These are phyloP conservation scores for Stephanodiscus minutulus DNA, from an alignment of 108 stramenopile genomes.

Conservation along the genomic window DNA sequence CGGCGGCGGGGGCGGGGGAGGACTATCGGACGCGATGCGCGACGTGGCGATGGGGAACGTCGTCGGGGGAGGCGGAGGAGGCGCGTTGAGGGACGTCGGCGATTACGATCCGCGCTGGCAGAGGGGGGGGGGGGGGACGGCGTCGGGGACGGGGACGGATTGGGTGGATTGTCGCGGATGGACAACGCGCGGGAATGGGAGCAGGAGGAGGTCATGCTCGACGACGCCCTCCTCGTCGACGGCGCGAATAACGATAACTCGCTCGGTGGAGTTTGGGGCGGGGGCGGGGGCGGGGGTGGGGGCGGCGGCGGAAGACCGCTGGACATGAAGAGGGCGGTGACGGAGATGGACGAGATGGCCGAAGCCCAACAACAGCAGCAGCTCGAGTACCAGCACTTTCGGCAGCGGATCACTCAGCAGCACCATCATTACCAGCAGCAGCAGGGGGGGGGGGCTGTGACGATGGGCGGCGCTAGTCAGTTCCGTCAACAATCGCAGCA, in stretches of 20 bases:
- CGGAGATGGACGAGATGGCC: background rate
- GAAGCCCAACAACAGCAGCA: constrained; percentile 22
- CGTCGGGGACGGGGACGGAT: background rate
- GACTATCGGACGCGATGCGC: constrained; percentile 2
- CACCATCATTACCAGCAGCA: too few relatives aligned
- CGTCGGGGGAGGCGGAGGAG: constrained; percentile 7
- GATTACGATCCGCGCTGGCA: background rate
- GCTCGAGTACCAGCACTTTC: background rate
- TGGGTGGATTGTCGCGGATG: background rate
- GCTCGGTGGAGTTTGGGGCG: too few relatives aligned
- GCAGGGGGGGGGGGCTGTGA: background rate
- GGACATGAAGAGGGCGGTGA: background rate
- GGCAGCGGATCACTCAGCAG: constrained; percentile 10
- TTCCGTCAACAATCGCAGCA: too few relatives aligned
- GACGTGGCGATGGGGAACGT: constrained; percentile 17
- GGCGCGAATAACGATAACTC: background rate
- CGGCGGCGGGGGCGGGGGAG: background rate
- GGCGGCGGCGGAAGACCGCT: background rate
- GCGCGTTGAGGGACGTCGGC: background rate
- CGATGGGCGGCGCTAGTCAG: too few relatives aligned
- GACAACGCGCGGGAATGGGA: constrained; percentile 1
- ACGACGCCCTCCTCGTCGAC: background rate
- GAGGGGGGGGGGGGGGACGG: background rate
- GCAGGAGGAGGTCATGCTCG: constrained; percentile 19
- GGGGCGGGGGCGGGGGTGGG: constrained; percentile 5